Base-by-base conservation (phyloP, 2,329 filamentous ascomycete species). In the Neofusicoccum ribis region DNA sequence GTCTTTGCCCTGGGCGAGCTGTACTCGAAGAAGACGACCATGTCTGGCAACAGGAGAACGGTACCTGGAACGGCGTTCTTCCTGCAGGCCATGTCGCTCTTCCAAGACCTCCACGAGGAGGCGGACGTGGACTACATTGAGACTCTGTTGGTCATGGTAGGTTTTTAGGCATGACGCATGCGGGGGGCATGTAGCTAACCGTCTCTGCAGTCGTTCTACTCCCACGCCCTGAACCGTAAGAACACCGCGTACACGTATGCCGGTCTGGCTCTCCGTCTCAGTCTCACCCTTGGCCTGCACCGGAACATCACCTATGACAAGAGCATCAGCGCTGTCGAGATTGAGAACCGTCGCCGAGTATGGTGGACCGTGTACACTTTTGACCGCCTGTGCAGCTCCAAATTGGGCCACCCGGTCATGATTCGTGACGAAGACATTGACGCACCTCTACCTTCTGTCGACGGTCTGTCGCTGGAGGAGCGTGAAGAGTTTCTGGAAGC, bases 361-460 rank as follows among this genome's bases (percentile, higher is more conserved):
- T 71, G 69, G 69, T 70, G 69, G 69, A 69, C 69, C 0, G 74
- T 80, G 0, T 82, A 81, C 49, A 77, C 73, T 8, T 73, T 82
- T 23, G 81, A 83, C 64, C 77, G 82, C 2, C 80, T 84, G 74
- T 83, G 79, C 77, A 80, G 80, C 3, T 80, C 81, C 0, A 81
- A 83, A 52, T 76, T 84, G 59, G 81, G 82, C 0, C 78, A 83
- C 27, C 81, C 83, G 0, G 77, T 81, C 6, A 80, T 81, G 44
- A 79, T 85, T 5, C 76, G 78, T 12, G 82, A 85, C 59, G 77
- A 81, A 41, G 82, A 83, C 17, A 83, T 80, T 47, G 77, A 79
- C 41, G 70, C 77, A 34, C 75, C 78, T 61, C 72, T 79, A 68
- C 78, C 78, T 3, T 77, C 74, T 15, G 71, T 70, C 2, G 70